Base-by-base conservation (phyloP, 2,329 filamentous ascomycete species). In the Neopestalotiopsis clavispora region DNA sequence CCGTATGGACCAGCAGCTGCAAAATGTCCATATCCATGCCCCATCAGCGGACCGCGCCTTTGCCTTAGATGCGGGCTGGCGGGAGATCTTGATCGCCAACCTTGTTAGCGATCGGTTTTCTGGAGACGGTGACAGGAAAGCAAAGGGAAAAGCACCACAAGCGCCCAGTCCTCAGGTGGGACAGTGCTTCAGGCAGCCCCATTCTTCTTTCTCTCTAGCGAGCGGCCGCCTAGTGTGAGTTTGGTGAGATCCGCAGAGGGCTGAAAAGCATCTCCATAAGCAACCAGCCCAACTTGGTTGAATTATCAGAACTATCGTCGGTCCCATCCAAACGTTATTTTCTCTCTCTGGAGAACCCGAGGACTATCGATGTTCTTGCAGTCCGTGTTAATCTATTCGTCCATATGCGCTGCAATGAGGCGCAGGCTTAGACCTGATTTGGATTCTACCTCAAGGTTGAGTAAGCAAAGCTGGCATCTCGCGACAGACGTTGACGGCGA, bases 81-180 rank as follows among this genome's bases (percentile, higher is more conserved):
- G 20, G 45, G 45, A 52, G 45, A 52, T 52, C 45, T 52, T 52
- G 45, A 52, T 52, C 45, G 45, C 45, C 45, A 52, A 52, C 45
- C 45, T 52, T 52, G 45, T 23, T 52, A 7, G 17, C 45, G 45
- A 52, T 52, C 45, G 45, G 45, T 52, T 9, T 52, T 52, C 45
- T 52, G 45, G 45, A 52, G 45, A n/a, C 45, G 45, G 45, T 52
- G 45, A 52, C 45, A 9, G 45, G 34, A 38, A 38, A 38, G 34
- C 34, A 38, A 38, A 38, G 10, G 23, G 10, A 38, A 38, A 38
- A 38, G 34, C 6, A 52, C 45, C 17, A 9, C 3, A 52, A 52
- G 20, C 45, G 17, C 45, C 17, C 45, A 9, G 17, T 52, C 17
- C 45, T 52, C 45, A 52, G 45, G 45, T 52, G 20, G 45, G 45